Base-by-base conservation (phyloP, 225 moss, liverwort and hornwort species). In the Straminergon stramineum region DNA sequence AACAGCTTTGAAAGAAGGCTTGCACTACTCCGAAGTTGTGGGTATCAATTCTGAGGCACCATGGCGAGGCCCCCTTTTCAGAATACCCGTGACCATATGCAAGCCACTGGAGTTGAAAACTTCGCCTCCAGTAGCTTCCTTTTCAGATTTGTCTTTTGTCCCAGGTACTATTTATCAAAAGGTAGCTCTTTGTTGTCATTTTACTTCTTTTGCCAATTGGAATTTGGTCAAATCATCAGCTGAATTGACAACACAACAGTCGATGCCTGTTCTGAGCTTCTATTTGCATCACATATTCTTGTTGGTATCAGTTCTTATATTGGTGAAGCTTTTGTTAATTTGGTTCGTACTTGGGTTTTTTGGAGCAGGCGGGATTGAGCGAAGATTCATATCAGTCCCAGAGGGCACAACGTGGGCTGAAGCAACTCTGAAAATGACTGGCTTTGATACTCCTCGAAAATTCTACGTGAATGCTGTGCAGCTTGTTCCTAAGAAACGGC, bases 321-420 rank as follows among this genome's bases (percentile, higher is more conserved):
- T 82, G 82, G 64, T 82, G 75, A 75, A 79, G 58, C 43, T 55
- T 90, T 19, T 85, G 48, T 43, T 87, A 61, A 91, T 75, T 75
- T 84, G 73, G 77, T 90, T 90, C 43, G 52, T 64, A 71, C 75
- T 85, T 82, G 88, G 84, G 31, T 88, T 86, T 56, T 88, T 75
- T 82, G 91, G 88, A 81, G 90, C 94, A 99, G 98, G 97, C 45
- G 95, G 91, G 60, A 92, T 95, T 81, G 96, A 96, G 83, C 96
- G 99, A 92, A 94, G 95, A 82, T 99, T 99, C 90, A 95, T 99
- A 86, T 95, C 96, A 83, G 99, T 97, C 90, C 99, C 99, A 82
- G 95, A 95, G 83, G 97, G 99, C 84, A 96, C 96, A 82, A 97
- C 96, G 43, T 99, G 99, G 99, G 99, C 97, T 79, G 97, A 99